Conservation (phyloP, 345 rosid genomes). For the Lagerstroemia speciosa region DNA sequence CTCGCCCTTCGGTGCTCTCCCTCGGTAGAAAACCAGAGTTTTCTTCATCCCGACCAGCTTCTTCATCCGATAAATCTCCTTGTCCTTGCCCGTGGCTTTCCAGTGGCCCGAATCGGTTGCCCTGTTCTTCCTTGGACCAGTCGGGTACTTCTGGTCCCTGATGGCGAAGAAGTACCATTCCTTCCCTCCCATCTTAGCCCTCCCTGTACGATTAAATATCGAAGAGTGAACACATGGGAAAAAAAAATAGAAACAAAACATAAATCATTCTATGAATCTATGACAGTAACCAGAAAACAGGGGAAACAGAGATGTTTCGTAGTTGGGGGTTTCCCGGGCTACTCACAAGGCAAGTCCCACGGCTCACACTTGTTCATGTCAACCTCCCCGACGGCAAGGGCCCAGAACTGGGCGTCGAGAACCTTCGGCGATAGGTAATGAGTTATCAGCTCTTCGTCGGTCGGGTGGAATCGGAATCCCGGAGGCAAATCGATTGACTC, state of each 20-base stretch:
- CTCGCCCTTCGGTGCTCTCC: conserved; percentile 6
- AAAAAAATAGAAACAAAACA: neutral
- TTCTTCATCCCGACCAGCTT: conserved; percentile 10
- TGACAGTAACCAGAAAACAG: neutral
- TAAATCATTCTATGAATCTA: too few species aligned
- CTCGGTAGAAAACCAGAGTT: conserved; percentile 7
- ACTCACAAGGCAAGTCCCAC: neutral
- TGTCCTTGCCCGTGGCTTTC: conserved; percentile 11
- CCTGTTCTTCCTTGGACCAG: conserved; percentile 7
- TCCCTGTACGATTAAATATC: conserved; percentile 7
- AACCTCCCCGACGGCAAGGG: neutral
- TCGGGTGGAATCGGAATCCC: neutral
- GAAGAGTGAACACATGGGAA: neutral
- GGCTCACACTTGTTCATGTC: conserved; percentile 3
- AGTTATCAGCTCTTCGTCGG: conserved; percentile 1
- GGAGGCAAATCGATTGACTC: neutral
- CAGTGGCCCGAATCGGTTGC: conserved; percentile 9
- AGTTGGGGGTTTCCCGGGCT: neutral
- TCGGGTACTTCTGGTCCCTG: conserved; percentile 10
- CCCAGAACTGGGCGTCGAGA: neutral
- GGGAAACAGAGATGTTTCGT: too few species aligned
- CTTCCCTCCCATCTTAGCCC: conserved; percentile 10
- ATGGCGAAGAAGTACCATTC: conserved; percentile 9
- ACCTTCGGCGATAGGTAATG: neutral
- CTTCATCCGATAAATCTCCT: conserved; percentile 7